Percentiles rank a stretch among this genome's conserved stretches.
phyloP scores from a whole-genome alignment of 345 rosid genomes.

The Pistacia vera region DNA sequence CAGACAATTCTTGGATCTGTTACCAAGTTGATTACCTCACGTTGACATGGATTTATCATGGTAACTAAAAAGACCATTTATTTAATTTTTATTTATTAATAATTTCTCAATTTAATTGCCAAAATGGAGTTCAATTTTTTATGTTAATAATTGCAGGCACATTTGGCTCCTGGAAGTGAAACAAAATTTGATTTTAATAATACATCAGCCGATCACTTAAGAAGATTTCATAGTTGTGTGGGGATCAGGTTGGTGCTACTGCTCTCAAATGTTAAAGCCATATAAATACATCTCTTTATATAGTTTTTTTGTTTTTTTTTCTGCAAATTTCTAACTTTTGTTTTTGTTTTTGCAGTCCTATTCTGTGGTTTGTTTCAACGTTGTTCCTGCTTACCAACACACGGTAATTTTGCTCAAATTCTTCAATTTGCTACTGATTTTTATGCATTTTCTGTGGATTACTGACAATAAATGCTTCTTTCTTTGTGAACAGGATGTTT shows the following conservation, averaged over 20 bases:
- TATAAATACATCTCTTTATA: neutral
- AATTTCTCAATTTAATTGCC: neutral
- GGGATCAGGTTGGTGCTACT: conserved; percentile 64
- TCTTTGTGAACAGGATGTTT: conserved; percentile 52
- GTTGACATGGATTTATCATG: conserved; percentile 82
- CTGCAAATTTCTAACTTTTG: neutral
- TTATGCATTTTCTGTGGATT: neutral
- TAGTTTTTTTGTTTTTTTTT: neutral
- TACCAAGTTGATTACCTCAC: conserved; percentile 81
- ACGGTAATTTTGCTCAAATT: conserved; percentile 41
- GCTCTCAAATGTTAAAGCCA: neutral
- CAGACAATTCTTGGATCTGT: conserved; percentile 91
- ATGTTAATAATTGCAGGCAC: conserved; percentile 60
- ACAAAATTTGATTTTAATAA: conserved; percentile 71
- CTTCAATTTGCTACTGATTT: neutral
- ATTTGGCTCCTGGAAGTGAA: conserved; percentile 75
- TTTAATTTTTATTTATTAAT: neutral
- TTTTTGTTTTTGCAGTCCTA: conserved; percentile 56
- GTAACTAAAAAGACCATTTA: conserved; percentile 33
- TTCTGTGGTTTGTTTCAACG: conserved; percentile 75
- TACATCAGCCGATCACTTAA: conserved; percentile 82
- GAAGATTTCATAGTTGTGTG: conserved; percentile 82
- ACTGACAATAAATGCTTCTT: neutral
- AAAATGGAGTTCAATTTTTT: neutral
- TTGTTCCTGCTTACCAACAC: conserved; percentile 73